Evolutionary conservation across 2,329 filamentous ascomycete genomes (phyloP).

Genomic region (Calonectria hongkongensis): DNA sequence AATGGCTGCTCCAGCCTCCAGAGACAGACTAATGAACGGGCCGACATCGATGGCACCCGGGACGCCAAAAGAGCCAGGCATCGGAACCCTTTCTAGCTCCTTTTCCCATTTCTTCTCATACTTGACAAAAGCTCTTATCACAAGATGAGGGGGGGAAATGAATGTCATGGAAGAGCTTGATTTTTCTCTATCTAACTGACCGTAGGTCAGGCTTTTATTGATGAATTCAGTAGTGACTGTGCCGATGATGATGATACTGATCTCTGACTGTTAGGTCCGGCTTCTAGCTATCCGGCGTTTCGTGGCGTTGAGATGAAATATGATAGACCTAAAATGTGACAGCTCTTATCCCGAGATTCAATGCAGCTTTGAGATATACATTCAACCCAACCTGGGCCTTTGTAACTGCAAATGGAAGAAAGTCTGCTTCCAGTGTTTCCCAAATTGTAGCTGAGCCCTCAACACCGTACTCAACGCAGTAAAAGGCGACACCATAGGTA

Average conservation of each 20-base stretch:
- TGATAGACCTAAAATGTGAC: too few relatives aligned
- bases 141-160: too few relatives aligned
- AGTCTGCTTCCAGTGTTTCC: neutral
- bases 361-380: neutral
- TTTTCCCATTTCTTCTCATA: slow-evolving; percentile 24
- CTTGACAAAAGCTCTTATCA: slow-evolving; percentile 20
- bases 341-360: slow-evolving; percentile 27
- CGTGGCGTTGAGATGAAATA: too few relatives aligned
- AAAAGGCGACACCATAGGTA: slow-evolving; percentile 24
- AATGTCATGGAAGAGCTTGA: too few relatives aligned
- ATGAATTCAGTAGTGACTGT: too few relatives aligned
- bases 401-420: neutral
- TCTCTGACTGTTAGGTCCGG: too few relatives aligned
- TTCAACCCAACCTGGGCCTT: too few relatives aligned
- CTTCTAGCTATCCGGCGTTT: too few relatives aligned
- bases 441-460: neutral
- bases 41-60: neutral
- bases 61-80: neutral
- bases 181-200: too few relatives aligned
- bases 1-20: slow-evolving; percentile 3
- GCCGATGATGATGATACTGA: too few relatives aligned
- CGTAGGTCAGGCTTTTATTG: too few relatives aligned
- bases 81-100: neutral
- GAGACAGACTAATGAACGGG: slow-evolving; percentile 1
- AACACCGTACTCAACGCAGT: slow-evolving; percentile 38